These are phyloP conservation scores for Pleurotus eryngii DNA, from an alignment of 768 basidiomycete species.

Conservation along the genomic window DNA sequence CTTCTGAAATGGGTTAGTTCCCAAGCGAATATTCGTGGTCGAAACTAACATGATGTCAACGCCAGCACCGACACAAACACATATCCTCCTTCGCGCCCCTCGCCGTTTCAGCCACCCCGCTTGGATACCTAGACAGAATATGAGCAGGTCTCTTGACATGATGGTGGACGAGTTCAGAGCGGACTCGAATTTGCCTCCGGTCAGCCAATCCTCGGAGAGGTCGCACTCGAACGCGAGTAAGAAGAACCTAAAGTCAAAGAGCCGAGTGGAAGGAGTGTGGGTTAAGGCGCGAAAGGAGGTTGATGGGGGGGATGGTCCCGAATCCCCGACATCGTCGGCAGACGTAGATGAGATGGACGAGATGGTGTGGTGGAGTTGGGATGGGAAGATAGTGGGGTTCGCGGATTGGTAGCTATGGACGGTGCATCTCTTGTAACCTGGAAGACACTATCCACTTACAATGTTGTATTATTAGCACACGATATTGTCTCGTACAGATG, in stretches of 20 bases:
- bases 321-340: not conserved
- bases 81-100: constrained; percentile 43
- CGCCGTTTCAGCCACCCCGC: constrained; percentile 43
- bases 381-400: constrained; percentile 51
- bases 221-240: not conserved
- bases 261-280: constrained; percentile 47
- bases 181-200: constrained; percentile 24
- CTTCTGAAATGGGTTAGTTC: constrained; percentile 26
- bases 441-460: too few relatives aligned
- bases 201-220: constrained; percentile 1
- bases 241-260: constrained; percentile 5
- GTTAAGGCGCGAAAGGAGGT: constrained; percentile 28
- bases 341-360: constrained; percentile 37
- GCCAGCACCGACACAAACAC: constrained; percentile 43
- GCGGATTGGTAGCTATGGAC: constrained; percentile 39
- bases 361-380: constrained; percentile 66
- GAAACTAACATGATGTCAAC: not conserved
- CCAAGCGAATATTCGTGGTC: not conserved
- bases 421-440: too few relatives aligned
- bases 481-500: too few relatives aligned
- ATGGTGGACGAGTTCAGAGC: constrained; percentile 37
- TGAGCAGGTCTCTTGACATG: constrained; percentile 33
- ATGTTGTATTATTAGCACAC: too few relatives aligned
- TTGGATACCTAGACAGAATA: constrained; percentile 45
- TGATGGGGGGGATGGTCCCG: constrained; percentile 11